Evolutionary conservation across 2,329 filamentous ascomycete species (phyloP), one percentile per base, ranked within the genome.

Genomic region (Geosmithia putterillii): DNA sequence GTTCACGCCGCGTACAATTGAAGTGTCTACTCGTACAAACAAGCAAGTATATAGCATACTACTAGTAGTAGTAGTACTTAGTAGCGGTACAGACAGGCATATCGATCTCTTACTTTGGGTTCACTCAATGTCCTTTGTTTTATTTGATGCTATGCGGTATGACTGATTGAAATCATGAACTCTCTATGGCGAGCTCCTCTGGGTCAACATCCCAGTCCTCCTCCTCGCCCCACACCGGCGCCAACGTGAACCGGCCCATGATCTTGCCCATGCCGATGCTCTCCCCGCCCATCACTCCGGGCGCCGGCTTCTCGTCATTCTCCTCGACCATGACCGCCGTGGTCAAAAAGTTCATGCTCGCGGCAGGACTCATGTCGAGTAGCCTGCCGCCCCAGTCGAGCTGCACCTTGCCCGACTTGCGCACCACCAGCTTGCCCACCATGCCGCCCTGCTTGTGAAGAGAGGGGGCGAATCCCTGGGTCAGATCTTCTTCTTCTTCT

Each of bases 241-340:
- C 74, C 17, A 78, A 61, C 17, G 76, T 69, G 55, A 81, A 81
- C 47, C 74, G 73, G 41, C 75, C 76, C 65, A 75, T 72, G 46
- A 82, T 70, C 52, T 73, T 71, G 41, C 78, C 78, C 74, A 82
- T 79, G 40, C 74, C 74, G 45, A 73, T 70, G 23, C 73, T 73
- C 40, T 66, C 65, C 17, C 75, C 76, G 18, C 66, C 59, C 22
- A 63, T 43, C n/a, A 61, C 58, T 7, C 58, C 63, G 8, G 58
- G 48, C 42, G 61, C 61, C 3, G 67, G 58, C 54, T 74, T 74
- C 53, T 71, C 66, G 44, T 77, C 73, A 35, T 67, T 67, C 51
- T 76, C 67, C 53, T 80, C 76, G 7, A 79, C 64, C 43, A 82
- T 67, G 41, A 79, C 71, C 2, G 74, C 74, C 35, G 72, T 74